Evolutionary conservation across 352 stramenopile genomes (phyloP).

Genomic region (Globisporangium spinosum): DNA sequence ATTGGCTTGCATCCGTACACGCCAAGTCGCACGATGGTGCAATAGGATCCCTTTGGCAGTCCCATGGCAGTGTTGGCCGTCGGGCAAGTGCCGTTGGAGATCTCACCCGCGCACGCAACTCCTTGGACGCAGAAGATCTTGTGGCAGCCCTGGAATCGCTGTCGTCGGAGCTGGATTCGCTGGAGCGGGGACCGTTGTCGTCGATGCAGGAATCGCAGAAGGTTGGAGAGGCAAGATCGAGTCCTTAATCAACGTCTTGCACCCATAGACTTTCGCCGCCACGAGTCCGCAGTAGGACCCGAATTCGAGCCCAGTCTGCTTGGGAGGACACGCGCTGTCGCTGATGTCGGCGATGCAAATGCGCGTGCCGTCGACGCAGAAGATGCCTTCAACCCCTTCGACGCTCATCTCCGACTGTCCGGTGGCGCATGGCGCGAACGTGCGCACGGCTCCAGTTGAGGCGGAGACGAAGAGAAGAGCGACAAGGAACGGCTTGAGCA

Average conservation of each 20-base stretch:
- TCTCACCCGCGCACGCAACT: constrained; percentile 15
- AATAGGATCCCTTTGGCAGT: constrained; percentile 15
- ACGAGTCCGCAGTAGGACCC: constrained; percentile 23
- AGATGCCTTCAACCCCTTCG: constrained; percentile 21
- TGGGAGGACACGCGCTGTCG: constrained; percentile 12
- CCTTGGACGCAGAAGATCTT: constrained; percentile 24
- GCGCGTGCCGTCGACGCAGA: constrained; percentile 13
- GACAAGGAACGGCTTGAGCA: constrained; percentile 14
- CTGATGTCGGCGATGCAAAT: constrained; percentile 18
- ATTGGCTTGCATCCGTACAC: constrained; percentile 19
- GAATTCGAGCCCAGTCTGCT: constrained; percentile 16
- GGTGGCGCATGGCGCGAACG: constrained; percentile 7
- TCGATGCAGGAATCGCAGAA: constrained; percentile 1
- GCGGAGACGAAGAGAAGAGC: constrained; percentile 8
- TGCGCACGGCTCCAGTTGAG: not conserved
- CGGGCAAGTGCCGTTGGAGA: constrained; percentile 10
- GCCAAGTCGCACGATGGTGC: constrained; percentile 5
- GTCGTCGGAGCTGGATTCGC: not conserved
- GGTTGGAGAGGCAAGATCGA: not conserved
- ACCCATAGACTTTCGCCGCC: constrained; percentile 18
- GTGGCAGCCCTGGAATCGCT: constrained; percentile 5
- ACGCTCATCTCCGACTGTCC: constrained; percentile 16
- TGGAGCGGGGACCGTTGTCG: not conserved
- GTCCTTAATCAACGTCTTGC: constrained; percentile 13
- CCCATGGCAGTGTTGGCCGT: constrained; percentile 3